A percentile compares a stretch with the other conserved stretches of the same genome.
These are phyloP conservation scores for Naganishia antarctica DNA, from an alignment of 768 basidiomycete genomes.

Conservation along the genomic window DNA sequence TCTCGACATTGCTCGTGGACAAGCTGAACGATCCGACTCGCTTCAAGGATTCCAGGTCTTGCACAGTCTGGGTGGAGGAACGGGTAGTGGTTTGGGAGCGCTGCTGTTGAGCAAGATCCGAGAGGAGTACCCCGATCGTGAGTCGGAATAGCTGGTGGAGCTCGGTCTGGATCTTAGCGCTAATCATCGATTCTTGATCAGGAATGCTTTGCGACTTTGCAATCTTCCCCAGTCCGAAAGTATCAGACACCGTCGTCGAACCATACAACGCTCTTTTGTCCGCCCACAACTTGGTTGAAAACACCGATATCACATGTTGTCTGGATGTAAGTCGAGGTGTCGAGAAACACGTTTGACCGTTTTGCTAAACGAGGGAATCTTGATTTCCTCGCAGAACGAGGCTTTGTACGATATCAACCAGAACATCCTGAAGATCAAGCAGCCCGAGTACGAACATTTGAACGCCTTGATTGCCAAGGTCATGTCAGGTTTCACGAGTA, in stretches of 20 bases:
- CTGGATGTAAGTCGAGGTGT: slow-evolving; percentile 36
- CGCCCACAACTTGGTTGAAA: slow-evolving; percentile 46
- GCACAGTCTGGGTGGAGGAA: slow-evolving; percentile 48
- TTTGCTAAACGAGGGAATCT: not conserved
- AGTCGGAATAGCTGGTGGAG: not conserved
- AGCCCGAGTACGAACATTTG: slow-evolving; percentile 47
- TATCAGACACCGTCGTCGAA: slow-evolving; percentile 50
- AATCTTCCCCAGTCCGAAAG: slow-evolving; percentile 47
- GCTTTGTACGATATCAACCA: slow-evolving; percentile 50
- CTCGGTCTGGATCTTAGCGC: not conserved
- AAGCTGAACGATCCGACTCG: slow-evolving; percentile 74
- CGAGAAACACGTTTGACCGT: not conserved
- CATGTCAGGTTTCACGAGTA: slow-evolving; percentile 84
- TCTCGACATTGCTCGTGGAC: slow-evolving; percentile 66
- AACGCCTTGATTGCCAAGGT: slow-evolving; percentile 73
- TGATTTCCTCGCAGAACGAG: slow-evolving; percentile 42
- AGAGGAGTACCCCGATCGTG: slow-evolving; percentile 47
- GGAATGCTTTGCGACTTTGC: slow-evolving; percentile 48
- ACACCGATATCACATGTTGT: slow-evolving; percentile 45
- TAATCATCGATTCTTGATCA: not conserved
- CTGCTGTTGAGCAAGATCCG: slow-evolving; percentile 45
- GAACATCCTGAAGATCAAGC: slow-evolving; percentile 42
- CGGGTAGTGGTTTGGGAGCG: slow-evolving; percentile 45
- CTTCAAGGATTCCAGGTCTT: slow-evolving; percentile 64
- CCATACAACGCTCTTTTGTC: slow-evolving; percentile 48